Evolutionary conservation across 768 basidiomycete genomes (phyloP).

Genomic region (Agaricus sinodeliciosus): DNA sequence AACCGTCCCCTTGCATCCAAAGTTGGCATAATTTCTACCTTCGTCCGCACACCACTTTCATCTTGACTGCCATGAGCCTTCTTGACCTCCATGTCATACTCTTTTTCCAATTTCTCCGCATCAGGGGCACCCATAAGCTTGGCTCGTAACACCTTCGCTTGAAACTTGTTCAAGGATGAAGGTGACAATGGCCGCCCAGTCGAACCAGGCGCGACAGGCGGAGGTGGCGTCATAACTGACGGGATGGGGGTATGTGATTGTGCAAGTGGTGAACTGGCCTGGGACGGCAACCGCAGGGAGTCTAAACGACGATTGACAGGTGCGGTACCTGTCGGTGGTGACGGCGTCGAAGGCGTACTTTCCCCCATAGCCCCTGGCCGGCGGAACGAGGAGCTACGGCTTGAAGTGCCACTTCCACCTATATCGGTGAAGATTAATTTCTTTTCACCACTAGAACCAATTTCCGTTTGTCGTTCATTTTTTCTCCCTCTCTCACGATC

Average conservation of each 20-base stretch:
- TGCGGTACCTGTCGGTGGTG: conserved; percentile 38
- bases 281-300: conserved; percentile 54
- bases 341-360: conserved; percentile 55
- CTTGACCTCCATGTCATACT: conserved; percentile 72
- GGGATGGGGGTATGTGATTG: conserved; percentile 83
- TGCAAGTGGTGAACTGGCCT: conserved; percentile 48
- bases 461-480: conserved; percentile 23
- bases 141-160: conserved; percentile 89
- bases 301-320: conserved; percentile 49
- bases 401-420: conserved; percentile 55
- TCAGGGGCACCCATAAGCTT: conserved; percentile 80
- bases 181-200: conserved; percentile 52
- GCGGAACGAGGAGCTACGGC: conserved; percentile 83
- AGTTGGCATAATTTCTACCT: conserved; percentile 84
- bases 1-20: conserved; percentile 77
- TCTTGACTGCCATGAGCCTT: conserved; percentile 39
- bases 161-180: conserved; percentile 83
- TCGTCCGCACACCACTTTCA: conserved; percentile 40
- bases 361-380: conserved; percentile 61
- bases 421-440: conserved; percentile 67
- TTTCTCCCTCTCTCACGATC: conserved; percentile 26
- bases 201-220: conserved; percentile 24
- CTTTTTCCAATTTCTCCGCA: conserved; percentile 69
- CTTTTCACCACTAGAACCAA: conserved; percentile 36
- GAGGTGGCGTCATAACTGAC: conserved; percentile 85